These are phyloP conservation scores for Dacryopinax primogenitus DNA, from an alignment of 768 basidiomycete species.

Conservation along the genomic window DNA sequence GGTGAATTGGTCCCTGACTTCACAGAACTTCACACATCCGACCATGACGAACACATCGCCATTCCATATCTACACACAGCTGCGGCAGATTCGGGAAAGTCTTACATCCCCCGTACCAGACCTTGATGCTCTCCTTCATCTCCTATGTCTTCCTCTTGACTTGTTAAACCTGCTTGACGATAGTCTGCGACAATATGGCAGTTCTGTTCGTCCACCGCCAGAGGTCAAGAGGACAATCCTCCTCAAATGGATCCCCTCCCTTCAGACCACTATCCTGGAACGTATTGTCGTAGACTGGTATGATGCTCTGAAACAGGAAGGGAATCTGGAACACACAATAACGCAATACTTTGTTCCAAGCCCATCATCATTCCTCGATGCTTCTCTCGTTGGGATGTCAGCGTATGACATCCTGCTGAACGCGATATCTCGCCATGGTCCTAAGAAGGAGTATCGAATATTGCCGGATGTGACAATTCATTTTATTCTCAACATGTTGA, in stretches of 20 bases:
- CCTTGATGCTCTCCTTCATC: conserved; percentile 38
- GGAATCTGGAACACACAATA: conserved; percentile 32
- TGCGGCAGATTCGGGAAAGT: neutral
- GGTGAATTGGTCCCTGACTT: neutral
- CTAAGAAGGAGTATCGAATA: conserved; percentile 15
- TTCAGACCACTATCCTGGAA: conserved; percentile 56
- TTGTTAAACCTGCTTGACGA: conserved; percentile 41
- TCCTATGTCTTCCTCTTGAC: conserved; percentile 49
- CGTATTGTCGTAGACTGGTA: conserved; percentile 62
- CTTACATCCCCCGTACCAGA: conserved; percentile 33
- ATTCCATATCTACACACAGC: neutral
- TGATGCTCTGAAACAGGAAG: conserved; percentile 37
- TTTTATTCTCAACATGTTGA: conserved; percentile 42
- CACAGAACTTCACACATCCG: neutral
- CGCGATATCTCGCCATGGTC: conserved; percentile 41
- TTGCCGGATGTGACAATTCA: conserved; percentile 12
- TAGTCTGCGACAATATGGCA: conserved; percentile 30
- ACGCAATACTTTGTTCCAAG: conserved; percentile 62
- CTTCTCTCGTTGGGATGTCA: conserved; percentile 35
- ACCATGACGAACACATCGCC: neutral
- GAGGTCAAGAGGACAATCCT: neutral
- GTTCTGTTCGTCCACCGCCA: conserved; percentile 17
- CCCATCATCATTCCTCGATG: conserved; percentile 30
- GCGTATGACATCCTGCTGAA: conserved; percentile 44
- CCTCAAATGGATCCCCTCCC: conserved; percentile 29